Evolutionary conservation across 257 asterid species (phyloP).

Genomic region (Echium plantagineum): DNA sequence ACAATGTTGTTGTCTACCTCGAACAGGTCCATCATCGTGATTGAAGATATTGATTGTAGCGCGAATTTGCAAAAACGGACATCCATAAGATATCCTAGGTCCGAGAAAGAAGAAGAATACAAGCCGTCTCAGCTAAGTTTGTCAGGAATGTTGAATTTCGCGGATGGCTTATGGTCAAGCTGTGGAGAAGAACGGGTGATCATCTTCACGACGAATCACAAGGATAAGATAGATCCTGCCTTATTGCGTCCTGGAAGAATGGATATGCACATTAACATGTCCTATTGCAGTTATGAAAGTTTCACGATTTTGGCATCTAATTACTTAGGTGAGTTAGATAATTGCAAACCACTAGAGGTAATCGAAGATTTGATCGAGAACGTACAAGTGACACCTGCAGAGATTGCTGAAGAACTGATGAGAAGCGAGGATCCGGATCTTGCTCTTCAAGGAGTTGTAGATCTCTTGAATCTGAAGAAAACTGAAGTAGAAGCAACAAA

Average conservation of each 20-base stretch:
- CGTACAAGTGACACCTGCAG: constrained; percentile 16
- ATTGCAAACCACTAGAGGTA: constrained; percentile 12
- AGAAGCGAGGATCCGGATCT: constrained; percentile 15
- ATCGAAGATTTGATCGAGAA: constrained; percentile 14
- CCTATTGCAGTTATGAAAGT: constrained; percentile 37
- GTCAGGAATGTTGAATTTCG: constrained; percentile 54
- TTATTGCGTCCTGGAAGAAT: constrained; percentile 53
- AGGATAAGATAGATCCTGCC: constrained; percentile 42
- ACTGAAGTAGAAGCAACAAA: background rate
- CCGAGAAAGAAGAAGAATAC: background rate
- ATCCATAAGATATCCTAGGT: too few species aligned
- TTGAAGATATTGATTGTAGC: constrained; percentile 65
- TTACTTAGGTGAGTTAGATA: constrained; percentile 16
- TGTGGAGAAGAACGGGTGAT: constrained; percentile 55
- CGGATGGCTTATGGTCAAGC: constrained; percentile 62
- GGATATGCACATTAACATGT: constrained; percentile 54
- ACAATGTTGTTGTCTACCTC: constrained; percentile 34
- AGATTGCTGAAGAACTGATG: constrained; percentile 21
- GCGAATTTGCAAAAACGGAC: constrained; percentile 27
- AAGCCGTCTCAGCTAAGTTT: constrained; percentile 35
- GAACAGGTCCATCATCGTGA: constrained; percentile 51
- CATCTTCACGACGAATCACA: constrained; percentile 50
- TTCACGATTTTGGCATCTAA: constrained; percentile 24
- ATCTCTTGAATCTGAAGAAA: constrained; percentile 1
- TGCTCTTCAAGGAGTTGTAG: constrained; percentile 5